These are phyloP conservation scores for Suhomyces faveliae DNA, from an alignment of 805 yeast genomes.

Conservation along the genomic window DNA sequence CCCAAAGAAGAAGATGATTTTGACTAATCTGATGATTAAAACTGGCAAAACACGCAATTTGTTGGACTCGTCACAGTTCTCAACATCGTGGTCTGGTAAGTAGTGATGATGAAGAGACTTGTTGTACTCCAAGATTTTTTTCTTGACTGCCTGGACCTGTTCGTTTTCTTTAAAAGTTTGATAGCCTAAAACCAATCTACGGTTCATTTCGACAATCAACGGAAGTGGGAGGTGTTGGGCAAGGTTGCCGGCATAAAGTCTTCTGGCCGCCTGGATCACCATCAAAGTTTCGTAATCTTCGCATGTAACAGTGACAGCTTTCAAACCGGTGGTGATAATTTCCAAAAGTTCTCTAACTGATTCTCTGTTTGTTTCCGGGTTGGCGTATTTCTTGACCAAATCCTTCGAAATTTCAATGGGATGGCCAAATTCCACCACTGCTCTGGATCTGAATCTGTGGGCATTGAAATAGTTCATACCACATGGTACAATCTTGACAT, in stretches of 20 bases:
- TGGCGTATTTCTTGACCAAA: constrained; percentile 62
- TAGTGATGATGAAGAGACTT: constrained; percentile 47
- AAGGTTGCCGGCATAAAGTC: constrained; percentile 78
- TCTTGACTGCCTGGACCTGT: constrained; percentile 56
- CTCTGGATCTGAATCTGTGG: constrained; percentile 91
- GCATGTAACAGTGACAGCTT: constrained; percentile 83
- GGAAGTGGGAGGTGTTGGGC: constrained; percentile 74
- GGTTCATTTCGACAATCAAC: constrained; percentile 83
- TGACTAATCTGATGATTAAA: constrained; percentile 54
- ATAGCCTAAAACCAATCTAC: constrained; percentile 82
- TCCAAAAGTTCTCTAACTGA: constrained; percentile 74
- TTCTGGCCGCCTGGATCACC: constrained; percentile 87
- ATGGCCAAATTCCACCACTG: constrained; percentile 90
- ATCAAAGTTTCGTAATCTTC: constrained; percentile 86
- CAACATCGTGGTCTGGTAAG: constrained; percentile 61
- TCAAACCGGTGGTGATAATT: constrained; percentile 67
- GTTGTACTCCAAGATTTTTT: constrained; percentile 70
- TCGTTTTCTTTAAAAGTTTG: constrained; percentile 71
- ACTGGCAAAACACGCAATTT: constrained; percentile 49
- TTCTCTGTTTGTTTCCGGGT: constrained; percentile 65
- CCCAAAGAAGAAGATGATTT: constrained; percentile 54
- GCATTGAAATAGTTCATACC: constrained; percentile 98
- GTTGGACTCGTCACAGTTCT: constrained; percentile 51
- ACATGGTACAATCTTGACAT: constrained; percentile 88
- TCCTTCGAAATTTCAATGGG: constrained; percentile 64